Base-by-base conservation (phyloP, 108 stramenopile genomes). In the Discostella stelligeroides region DNA sequence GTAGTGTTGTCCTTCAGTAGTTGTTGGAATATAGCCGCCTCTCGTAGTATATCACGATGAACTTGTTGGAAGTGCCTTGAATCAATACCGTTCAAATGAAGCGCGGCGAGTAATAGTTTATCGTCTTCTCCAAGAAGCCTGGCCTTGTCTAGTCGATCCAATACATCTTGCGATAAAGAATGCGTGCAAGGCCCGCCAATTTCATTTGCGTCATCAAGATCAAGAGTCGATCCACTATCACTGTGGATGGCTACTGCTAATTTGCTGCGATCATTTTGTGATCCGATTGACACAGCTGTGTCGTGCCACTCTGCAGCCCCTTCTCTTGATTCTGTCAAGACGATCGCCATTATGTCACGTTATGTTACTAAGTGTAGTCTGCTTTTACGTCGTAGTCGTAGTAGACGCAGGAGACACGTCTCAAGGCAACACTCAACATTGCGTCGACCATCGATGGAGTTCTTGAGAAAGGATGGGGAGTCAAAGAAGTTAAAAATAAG, bases 1-100 rank as follows among this genome's bases (percentile, higher is more conserved):
- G 71, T 42, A 11, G 75, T 41, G 51, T 83, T 76, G 17, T 81
- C 70, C 12, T 30, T 41, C 10, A 86, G 50, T 6, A 84, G 20
- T 7, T 50, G 17, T 60, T 79, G 68, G 60, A 79, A 71, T 11
- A 75, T 42, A 1, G 66, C 17, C 7, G 84, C 82, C 34, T 79
- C 83, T 6, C 46, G 51, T 21, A 85, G 13, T 30, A 86, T 65
- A 34, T 73, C 47, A 9, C 42, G 62, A 47, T 86, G 85, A n/a
- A 70, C 29, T 2, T 67, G 55, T 45, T 68, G 42, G 9, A 61
- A 65, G 68, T 58, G 43, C 4, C 46, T 11, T 8, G 20, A 3
- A 39, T 68, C 50, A 39, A 69, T 42, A 15, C 61, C 61, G 3
- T 49, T 46, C 14, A 76, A 54, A 13, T 69, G 62, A 42, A 14